phyloP scores from a whole-genome alignment of 306 rosid species.

The Corylus americana region DNA sequence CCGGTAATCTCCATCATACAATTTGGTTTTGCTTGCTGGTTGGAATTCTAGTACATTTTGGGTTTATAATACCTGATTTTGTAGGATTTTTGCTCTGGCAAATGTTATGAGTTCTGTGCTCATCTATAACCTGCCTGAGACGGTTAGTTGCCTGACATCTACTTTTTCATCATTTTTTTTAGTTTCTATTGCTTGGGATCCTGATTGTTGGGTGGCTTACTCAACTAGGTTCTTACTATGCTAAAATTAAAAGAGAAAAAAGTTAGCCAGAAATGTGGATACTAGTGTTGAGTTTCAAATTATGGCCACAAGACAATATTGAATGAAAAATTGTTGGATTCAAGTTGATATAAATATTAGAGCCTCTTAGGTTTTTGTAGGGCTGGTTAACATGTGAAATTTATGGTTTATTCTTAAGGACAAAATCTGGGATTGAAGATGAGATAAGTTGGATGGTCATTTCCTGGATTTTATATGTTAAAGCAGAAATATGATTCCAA shows the following conservation, averaged over 20 bases:
- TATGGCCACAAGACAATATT: background rate
- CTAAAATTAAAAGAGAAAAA: slow-evolving; percentile 1
- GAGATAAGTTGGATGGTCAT: background rate
- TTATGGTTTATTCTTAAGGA: background rate
- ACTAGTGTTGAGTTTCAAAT: background rate
- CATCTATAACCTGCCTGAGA: slow-evolving; percentile 91
- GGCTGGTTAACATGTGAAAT: background rate
- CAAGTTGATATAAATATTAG: background rate
- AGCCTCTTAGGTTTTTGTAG: background rate
- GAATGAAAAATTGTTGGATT: background rate
- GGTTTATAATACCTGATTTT: slow-evolving; percentile 32
- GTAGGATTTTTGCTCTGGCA: slow-evolving; percentile 95
- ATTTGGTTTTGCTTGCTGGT: slow-evolving; percentile 17
- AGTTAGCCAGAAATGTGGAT: background rate
- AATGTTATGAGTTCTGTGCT: slow-evolving; percentile 96
- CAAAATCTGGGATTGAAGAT: background rate
- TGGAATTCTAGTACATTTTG: slow-evolving; percentile 10
- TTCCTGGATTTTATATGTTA: background rate
- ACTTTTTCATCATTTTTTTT: slow-evolving; percentile 16
- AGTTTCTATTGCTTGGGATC: slow-evolving; percentile 23
- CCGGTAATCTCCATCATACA: slow-evolving; percentile 60
- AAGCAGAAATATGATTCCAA: slow-evolving; percentile 1
- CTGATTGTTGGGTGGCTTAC: slow-evolving; percentile 23
- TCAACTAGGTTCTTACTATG: background rate
- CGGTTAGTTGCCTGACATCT: slow-evolving; percentile 48